Evolutionary conservation across 2,329 filamentous ascomycete genomes (phyloP).

Genomic region (Cercospora citrullina): DNA sequence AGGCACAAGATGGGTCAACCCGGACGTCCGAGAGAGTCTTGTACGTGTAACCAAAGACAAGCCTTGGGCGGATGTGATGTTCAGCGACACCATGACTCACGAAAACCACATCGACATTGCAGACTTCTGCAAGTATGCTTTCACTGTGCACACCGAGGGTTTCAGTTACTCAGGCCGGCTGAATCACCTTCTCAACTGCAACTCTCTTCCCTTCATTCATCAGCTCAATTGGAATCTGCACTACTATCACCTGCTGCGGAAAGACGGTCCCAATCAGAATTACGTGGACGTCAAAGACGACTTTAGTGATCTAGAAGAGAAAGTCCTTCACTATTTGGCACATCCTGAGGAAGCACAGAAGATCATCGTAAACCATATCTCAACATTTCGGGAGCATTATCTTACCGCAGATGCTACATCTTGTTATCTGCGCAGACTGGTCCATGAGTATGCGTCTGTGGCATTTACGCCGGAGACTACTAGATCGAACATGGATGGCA

Average conservation of each 20-base stretch:
- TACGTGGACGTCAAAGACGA: constrained; percentile 27
- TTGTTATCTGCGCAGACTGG: constrained; percentile 29
- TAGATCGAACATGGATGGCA: not conserved
- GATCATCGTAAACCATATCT: constrained; percentile 31
- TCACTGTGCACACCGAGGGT: constrained; percentile 35
- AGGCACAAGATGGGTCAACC: constrained; percentile 33
- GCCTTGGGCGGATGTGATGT: constrained; percentile 41
- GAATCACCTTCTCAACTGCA: constrained; percentile 33
- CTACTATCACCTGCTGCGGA: constrained; percentile 27
- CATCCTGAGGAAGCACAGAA: constrained; percentile 22
- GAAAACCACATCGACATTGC: constrained; percentile 20
- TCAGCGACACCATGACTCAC: constrained; percentile 24
- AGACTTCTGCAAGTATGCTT: constrained; percentile 32
- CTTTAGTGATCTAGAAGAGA: constrained; percentile 26
- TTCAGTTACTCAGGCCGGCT: constrained; percentile 32
- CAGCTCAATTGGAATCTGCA: constrained; percentile 28
- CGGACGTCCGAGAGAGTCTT: constrained; percentile 34
- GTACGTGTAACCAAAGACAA: constrained; percentile 35
- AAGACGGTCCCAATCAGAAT: constrained; percentile 29
- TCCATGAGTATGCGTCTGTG: constrained; percentile 17
- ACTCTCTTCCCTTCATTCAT: constrained; percentile 29
- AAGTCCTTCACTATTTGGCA: constrained; percentile 23
- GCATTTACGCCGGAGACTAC: constrained; percentile 4
- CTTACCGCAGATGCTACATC: constrained; percentile 31
- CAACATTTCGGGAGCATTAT: constrained; percentile 34